Base-by-base conservation (phyloP, 805 yeast genomes). In the Saccharomycopsis vini region DNA sequence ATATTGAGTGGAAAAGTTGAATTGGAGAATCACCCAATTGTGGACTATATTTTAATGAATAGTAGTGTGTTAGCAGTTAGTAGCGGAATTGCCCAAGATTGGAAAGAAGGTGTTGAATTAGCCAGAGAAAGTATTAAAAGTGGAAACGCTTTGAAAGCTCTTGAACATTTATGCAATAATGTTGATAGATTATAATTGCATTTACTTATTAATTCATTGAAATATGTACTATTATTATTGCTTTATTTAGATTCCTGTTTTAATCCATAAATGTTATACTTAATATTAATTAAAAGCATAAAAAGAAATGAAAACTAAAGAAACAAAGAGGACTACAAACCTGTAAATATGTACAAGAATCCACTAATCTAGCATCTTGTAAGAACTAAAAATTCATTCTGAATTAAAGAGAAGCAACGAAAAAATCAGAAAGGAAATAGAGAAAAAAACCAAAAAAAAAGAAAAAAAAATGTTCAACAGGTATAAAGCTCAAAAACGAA, bases 31-130 rank as follows among this genome's bases (percentile, higher is more conserved):
- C 60, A 71, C 50, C 85, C 97, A 3, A 63, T 89, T 13, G 77
- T 80, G 41, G 96, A 92, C 62, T 92, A 89, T 63, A 92, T 92
- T n/a, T 61, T 90, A 45, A 62, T 92, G 72, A 92, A 92, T 61
- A 72, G 94, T 18, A 89, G 89, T 3, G 95, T 95, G 0, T 65
- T 92, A 45, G 89, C 90, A 1, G 85, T 82, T 24, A 76, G 88
- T 20, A 71, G 81, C 10, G 95, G 94, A 2, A 58, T 67, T 5
- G 79, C 87, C 2, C 60, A 59, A 20, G 63, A 72, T 52, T 92
- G 95, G 92, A 73, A 68, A 45, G 71, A 76, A 6, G 99, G 97
- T 23, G 90, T 86, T 3, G 66, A 63, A 43, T 55, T 77, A 19
- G 97, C 97, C 1, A 72, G 77, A 50, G 62, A 71, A 29, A 71